Conservation (phyloP, 2,329 filamentous ascomycete genomes). For the Curvularia sp. region DNA sequence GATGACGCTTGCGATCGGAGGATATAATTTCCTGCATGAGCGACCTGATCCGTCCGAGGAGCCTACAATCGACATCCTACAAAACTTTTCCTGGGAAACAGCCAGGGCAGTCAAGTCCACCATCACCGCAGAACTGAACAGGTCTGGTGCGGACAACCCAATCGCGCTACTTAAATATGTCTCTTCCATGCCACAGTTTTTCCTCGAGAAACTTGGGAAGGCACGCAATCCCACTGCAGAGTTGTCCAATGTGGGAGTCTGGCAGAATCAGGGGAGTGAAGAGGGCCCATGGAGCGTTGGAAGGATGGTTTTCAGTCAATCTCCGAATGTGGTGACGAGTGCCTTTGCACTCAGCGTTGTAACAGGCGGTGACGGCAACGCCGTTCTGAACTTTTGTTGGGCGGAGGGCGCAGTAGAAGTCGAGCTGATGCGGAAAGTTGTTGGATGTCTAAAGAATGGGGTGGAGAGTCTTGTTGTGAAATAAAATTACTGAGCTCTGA, state of each 20-base stretch:
- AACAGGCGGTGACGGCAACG: constrained; percentile 55
- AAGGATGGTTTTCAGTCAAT: constrained; percentile 56
- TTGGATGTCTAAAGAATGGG: constrained; percentile 16
- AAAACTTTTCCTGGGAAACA: constrained; percentile 31
- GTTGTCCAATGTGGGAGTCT: constrained; percentile 56
- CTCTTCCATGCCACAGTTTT: constrained; percentile 49
- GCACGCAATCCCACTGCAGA: constrained; percentile 51
- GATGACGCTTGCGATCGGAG: constrained; percentile 34
- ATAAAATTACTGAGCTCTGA: not conserved
- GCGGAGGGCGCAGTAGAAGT: constrained; percentile 50
- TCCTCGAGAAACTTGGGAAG: constrained; percentile 50
- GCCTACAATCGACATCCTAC: not conserved
- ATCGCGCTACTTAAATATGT: constrained; percentile 53
- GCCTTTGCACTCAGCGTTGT: constrained; percentile 51
- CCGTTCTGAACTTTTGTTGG: constrained; percentile 54
- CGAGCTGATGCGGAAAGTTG: constrained; percentile 30
- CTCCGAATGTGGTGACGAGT: constrained; percentile 48
- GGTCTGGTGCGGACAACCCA: constrained; percentile 39
- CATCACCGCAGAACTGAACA: constrained; percentile 26
- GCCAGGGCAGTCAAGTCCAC: constrained; percentile 24
- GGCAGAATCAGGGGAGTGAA: constrained; percentile 22
- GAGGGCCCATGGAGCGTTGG: constrained; percentile 39
- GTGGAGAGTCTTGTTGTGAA: not conserved
- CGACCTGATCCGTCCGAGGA: constrained; percentile 4
- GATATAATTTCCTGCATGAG: constrained; percentile 22